Evolutionary conservation across 805 yeast genomes (phyloP).

Genomic region (Millerozyma acaciae): DNA sequence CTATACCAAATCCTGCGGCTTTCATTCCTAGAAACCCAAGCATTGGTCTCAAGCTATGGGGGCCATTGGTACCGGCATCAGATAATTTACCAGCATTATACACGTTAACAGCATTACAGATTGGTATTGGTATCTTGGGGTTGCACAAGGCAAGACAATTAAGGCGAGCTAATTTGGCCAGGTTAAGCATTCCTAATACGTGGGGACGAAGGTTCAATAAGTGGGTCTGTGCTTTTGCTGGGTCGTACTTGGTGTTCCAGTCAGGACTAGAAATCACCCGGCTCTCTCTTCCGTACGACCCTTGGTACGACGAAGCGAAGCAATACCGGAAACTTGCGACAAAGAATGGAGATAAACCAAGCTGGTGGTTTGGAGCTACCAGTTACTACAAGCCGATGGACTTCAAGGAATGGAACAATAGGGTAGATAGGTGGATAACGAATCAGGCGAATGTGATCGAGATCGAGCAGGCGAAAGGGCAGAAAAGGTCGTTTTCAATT

Average conservation of each 20-base stretch:
- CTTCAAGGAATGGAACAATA: constrained; percentile 29
- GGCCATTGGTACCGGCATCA: constrained; percentile 71
- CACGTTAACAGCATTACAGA: constrained; percentile 50
- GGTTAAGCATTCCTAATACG: constrained; percentile 11
- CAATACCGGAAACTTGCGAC: constrained; percentile 49
- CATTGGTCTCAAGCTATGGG: constrained; percentile 59
- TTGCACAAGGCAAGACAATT: constrained; percentile 17
- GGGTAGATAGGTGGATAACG: constrained; percentile 18
- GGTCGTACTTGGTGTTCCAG: constrained; percentile 47
- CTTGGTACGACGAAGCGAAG: constrained; percentile 70
- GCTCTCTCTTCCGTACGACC: constrained; percentile 48
- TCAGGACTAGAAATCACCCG: constrained; percentile 57
- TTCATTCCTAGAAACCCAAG: constrained; percentile 42
- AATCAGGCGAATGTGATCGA: constrained; percentile 12
- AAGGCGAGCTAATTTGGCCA: constrained; percentile 9
- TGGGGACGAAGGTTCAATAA: constrained; percentile 11
- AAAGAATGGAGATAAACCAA: constrained; percentile 44
- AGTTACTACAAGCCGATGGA: constrained; percentile 52
- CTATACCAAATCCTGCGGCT: constrained; percentile 17
- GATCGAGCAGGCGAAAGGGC: neutral
- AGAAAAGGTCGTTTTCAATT: no score
- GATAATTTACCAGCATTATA: constrained; percentile 57
- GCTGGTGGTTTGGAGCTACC: constrained; percentile 67
- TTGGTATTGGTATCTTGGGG: constrained; percentile 41
- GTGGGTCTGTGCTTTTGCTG: constrained; percentile 21